Base-by-base conservation (phyloP, 148 eudicot species). In the Vaccinium myrtillus region DNA sequence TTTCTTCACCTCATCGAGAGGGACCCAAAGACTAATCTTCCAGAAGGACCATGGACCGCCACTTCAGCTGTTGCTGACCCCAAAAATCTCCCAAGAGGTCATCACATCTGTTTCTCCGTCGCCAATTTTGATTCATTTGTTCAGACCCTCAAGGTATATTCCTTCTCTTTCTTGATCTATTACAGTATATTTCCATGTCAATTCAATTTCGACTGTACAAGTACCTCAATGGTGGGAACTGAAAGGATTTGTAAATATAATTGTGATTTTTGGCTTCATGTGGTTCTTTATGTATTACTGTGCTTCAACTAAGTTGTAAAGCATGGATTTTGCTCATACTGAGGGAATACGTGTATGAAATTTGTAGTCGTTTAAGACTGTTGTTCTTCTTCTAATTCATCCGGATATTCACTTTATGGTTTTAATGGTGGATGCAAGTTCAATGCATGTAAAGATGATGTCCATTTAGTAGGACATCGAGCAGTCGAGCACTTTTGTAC, bases 1-100 rank as follows among this genome's bases (percentile, higher is more conserved):
- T 84, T 75, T 77, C 89, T 97, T 50, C 99, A 97, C 83, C 90
- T 97, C 32, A 95, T 97, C 48, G 91, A 97, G 86, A 91, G 98
- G 75, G 91, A 96, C 80, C 96, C 98, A 2, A 77, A 86, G 8
- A 85, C 83, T 0, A 88, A 80, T 27, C 98, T 94, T 21, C 98
- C 98, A 2, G 98, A 91, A 89, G 92, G 98, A 23, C 98, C 98
- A 0, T 95, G 91, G 88, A 91, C 89, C 67, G 85, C 95, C 77
- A 81, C 86, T 18, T 86, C 95, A 36, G 81, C 96, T 39, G 91
- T 89, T 16, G 63, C 87, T 0, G 93, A 93, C 82, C 95, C 98
- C 4, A 83, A 77, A 79, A 81, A 89, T 76, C 95, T 96, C 36
- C 93, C 90, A 67, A 85, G 93, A 59, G 95, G 97, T 25, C 98